phyloP scores from a whole-genome alignment of 2,329 filamentous ascomycete species.

The Lecanicillium sp. region DNA sequence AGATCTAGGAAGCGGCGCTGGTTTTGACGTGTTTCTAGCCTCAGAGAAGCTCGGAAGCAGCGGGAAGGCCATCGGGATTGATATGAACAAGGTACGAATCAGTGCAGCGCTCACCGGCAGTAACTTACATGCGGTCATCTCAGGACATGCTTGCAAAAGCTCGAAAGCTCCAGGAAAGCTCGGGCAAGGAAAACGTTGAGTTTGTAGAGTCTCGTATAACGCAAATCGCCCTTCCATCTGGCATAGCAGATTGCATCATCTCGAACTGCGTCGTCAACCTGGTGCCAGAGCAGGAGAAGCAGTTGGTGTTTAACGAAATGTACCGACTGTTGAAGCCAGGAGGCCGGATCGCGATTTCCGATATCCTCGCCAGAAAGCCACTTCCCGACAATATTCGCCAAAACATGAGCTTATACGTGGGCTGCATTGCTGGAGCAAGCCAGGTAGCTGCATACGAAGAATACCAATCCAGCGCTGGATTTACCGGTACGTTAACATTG shows the following conservation, averaged over 20 bases:
- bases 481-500: conserved; percentile 30
- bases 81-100: conserved; percentile 47
- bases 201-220: conserved; percentile 46
- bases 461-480: conserved; percentile 43
- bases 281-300: conserved; percentile 44
- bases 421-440: conserved; percentile 53
- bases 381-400: conserved; percentile 39
- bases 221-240: conserved; percentile 31
- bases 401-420: conserved; percentile 47
- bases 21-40: conserved; percentile 50
- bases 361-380: conserved; percentile 46
- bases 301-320: conserved; percentile 48
- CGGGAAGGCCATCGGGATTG: conserved; percentile 46
- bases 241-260: conserved; percentile 47
- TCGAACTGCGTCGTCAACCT: conserved; percentile 59
- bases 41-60: conserved; percentile 38
- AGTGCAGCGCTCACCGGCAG: not conserved
- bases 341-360: conserved; percentile 50
- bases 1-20: conserved; percentile 49
- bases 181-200: conserved; percentile 30
- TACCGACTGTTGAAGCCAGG: conserved; percentile 47
- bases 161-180: conserved; percentile 31
- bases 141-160: conserved; percentile 50
- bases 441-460: conserved; percentile 40
- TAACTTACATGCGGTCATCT: not conserved